phyloP scores from a whole-genome alignment of 2,329 filamentous ascomycete species.

The Diaporthe ampelina region DNA sequence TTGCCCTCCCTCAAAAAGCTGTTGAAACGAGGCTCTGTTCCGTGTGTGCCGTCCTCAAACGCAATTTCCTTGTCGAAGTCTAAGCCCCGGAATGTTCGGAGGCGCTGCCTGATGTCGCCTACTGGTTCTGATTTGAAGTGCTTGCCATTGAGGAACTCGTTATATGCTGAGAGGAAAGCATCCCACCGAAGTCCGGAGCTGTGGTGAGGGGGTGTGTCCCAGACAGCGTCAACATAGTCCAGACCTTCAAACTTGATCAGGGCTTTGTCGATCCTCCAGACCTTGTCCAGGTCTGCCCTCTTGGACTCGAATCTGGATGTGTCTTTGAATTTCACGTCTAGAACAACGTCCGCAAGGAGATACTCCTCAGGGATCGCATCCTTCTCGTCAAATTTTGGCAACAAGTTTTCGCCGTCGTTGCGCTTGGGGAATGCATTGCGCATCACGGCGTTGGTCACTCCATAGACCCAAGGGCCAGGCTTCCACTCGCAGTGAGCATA shows the following conservation, averaged over 20 bases:
- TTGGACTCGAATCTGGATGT: constrained; percentile 67
- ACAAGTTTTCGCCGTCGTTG: constrained; percentile 68
- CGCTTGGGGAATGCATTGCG: constrained; percentile 83
- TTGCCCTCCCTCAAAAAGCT: constrained; percentile 67
- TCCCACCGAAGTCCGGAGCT: constrained; percentile 77
- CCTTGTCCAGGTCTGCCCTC: constrained; percentile 78
- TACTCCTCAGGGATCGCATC: constrained; percentile 92
- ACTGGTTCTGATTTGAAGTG: constrained; percentile 74
- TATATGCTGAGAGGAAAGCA: constrained; percentile 86
- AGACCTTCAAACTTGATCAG: constrained; percentile 94
- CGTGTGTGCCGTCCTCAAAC: constrained; percentile 64
- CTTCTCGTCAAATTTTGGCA: constrained; percentile 77
- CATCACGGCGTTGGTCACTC: constrained; percentile 73
- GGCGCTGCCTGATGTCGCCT: constrained; percentile 73
- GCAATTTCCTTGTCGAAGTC: constrained; percentile 71
- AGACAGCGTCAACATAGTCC: constrained; percentile 89
- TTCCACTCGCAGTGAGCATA: constrained; percentile 90
- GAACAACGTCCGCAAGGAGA: constrained; percentile 88
- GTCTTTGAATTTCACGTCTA: constrained; percentile 77
- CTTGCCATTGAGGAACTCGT: constrained; percentile 85
- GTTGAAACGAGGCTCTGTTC: constrained; percentile 1
- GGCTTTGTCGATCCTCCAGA: constrained; percentile 79
- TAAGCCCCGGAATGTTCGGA: constrained; percentile 75
- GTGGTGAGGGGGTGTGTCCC: constrained; percentile 83
- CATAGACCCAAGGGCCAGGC: constrained; percentile 90